These are phyloP conservation scores for Lasiodiplodia sp. DNA, from an alignment of 2,329 filamentous ascomycete species.

Conservation along the genomic window DNA sequence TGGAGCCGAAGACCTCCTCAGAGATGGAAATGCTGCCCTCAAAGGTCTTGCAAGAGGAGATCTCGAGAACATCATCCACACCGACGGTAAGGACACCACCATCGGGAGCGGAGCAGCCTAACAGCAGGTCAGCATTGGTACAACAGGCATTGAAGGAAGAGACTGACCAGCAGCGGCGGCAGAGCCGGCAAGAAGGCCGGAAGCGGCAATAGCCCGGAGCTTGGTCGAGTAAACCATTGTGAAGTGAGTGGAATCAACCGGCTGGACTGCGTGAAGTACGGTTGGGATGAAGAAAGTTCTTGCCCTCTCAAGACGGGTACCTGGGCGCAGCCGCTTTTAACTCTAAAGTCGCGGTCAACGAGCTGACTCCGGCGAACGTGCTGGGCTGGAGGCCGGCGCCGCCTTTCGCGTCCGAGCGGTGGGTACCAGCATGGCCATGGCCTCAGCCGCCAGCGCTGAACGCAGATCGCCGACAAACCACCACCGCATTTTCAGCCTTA, in stretches of 20 bases:
- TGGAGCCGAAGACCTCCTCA: slow-evolving; percentile 38
- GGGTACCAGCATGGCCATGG: slow-evolving; percentile 18
- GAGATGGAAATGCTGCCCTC: slow-evolving; percentile 17
- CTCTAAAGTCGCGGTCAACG: slow-evolving; percentile 21
- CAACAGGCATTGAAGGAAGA: no score
- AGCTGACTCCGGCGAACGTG: slow-evolving; percentile 1
- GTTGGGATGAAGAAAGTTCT: slow-evolving; percentile 22
- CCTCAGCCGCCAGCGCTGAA: not conserved
- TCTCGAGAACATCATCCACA: not conserved
- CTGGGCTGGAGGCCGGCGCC: slow-evolving; percentile 11
- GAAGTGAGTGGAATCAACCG: slow-evolving; percentile 6
- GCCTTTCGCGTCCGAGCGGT: slow-evolving; percentile 14
- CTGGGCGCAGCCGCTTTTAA: slow-evolving; percentile 10
- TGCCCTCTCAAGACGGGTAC: slow-evolving; percentile 2
- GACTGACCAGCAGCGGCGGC: slow-evolving; percentile 19
- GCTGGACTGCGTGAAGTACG: slow-evolving; percentile 1
- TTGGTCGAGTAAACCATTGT: slow-evolving; percentile 22
- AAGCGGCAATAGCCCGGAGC: slow-evolving; percentile 25
- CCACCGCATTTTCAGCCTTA: slow-evolving; percentile 2
- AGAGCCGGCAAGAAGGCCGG: slow-evolving; percentile 10
- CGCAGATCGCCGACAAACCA: slow-evolving; percentile 10
- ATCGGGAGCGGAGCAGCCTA: slow-evolving; percentile 19
- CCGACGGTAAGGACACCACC: slow-evolving; percentile 18
- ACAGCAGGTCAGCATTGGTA: not conserved
- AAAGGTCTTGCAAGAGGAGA: slow-evolving; percentile 23